phyloP scores from a whole-genome alignment of 1,139 yeast species.

The Geotrichum europaeum region DNA sequence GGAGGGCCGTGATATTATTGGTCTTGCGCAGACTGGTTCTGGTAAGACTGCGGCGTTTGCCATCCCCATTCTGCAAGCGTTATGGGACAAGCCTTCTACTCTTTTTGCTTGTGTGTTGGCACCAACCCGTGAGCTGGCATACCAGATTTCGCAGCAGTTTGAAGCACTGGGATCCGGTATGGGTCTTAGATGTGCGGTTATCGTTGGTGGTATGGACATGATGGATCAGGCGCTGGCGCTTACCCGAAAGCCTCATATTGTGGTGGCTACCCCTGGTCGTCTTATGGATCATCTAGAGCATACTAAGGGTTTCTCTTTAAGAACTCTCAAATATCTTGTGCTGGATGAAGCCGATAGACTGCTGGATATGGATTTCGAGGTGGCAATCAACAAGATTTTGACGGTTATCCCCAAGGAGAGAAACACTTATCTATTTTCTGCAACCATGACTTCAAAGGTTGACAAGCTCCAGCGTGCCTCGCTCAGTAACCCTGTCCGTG shows the following conservation, averaged over 20 bases:
- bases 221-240: slow-evolving; percentile 95
- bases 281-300: slow-evolving; percentile 91
- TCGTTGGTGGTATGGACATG: slow-evolving; percentile 98
- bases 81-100: slow-evolving; percentile 85
- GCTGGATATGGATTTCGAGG: slow-evolving; percentile 94
- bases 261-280: slow-evolving; percentile 97
- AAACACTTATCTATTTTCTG: slow-evolving; percentile 84
- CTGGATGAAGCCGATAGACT: slow-evolving; percentile 98
- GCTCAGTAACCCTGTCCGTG: slow-evolving; percentile 78
- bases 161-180: slow-evolving; percentile 86
- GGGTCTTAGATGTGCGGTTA: slow-evolving; percentile 82
- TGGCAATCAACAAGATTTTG: slow-evolving; percentile 81
- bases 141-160: slow-evolving; percentile 91
- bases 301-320: slow-evolving; percentile 83
- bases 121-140: slow-evolving; percentile 96
- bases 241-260: slow-evolving; percentile 87
- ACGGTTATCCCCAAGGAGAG: slow-evolving; percentile 80
- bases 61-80: slow-evolving; percentile 80
- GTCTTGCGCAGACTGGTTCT: slow-evolving; percentile 93
- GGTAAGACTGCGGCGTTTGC: slow-evolving; percentile 89
- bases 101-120: slow-evolving; percentile 86
- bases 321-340: slow-evolving; percentile 73
- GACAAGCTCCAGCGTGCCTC: slow-evolving; percentile 94
- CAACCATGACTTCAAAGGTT: slow-evolving; percentile 93
- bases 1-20: slow-evolving; percentile 86